Conservation (phyloP, 2,329 filamentous ascomycete genomes). For the Cordyceps tenuipes region DNA sequence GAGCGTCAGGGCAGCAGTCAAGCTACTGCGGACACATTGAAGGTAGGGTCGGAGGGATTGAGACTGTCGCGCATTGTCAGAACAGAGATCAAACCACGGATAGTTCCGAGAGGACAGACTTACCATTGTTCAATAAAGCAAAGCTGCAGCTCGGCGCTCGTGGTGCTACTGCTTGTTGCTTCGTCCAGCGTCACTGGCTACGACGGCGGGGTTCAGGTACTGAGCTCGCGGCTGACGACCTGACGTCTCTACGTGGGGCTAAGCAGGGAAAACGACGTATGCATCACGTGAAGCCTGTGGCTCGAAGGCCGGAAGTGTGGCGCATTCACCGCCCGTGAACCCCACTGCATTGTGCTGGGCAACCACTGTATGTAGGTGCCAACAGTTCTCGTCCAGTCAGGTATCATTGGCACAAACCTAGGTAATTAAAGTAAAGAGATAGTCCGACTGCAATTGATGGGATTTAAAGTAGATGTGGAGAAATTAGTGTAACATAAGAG, state of each 20-base stretch:
- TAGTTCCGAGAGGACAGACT: neutral
- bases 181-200: constrained; percentile 8
- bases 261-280: constrained; percentile 11
- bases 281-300: constrained; percentile 5
- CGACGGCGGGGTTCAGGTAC: constrained; percentile 13
- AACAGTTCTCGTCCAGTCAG: no score
- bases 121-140: constrained; percentile 1
- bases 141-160: neutral
- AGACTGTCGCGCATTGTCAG: constrained; percentile 46
- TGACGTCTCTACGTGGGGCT: constrained; percentile 28
- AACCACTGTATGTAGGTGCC: neutral
- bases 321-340: constrained; percentile 7
- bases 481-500: no score
- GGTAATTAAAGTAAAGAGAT: no score
- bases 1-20: constrained; percentile 79
- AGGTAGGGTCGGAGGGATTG: constrained; percentile 96
- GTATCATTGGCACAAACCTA: no score
- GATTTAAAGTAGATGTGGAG: no score
- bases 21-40: constrained; percentile 87
- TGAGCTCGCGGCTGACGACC: constrained; percentile 23
- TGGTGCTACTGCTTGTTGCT: constrained; percentile 2
- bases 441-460: no score
- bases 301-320: neutral
- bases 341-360: constrained; percentile 8
- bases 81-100: neutral